Conservation (phyloP, 345 rosid genomes). For the Camelina laxa region DNA sequence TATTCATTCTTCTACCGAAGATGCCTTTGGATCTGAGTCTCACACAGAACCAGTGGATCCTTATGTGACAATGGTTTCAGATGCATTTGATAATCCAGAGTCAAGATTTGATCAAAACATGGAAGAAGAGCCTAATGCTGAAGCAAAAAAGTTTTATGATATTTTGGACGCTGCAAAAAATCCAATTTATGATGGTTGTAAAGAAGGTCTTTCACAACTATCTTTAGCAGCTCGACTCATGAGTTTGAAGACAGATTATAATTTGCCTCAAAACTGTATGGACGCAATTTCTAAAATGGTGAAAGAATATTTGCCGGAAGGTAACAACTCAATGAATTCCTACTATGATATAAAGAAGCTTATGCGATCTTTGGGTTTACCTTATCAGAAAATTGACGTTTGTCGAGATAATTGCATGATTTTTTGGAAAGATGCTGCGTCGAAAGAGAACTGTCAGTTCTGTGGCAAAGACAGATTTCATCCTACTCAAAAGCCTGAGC, state of each 20-base stretch:
- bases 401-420: slow-evolving; percentile 1
- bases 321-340: neutral
- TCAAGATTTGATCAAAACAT: neutral
- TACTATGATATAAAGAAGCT: neutral
- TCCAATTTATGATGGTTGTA: neutral
- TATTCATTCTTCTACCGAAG: neutral
- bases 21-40: neutral
- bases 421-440: neutral
- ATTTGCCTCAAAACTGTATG: neutral
- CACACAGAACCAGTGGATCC: neutral
- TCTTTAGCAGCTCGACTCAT: slow-evolving; percentile 9
- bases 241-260: neutral
- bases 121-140: neutral
- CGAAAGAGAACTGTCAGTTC: neutral
- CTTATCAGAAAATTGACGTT: neutral
- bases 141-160: neutral
- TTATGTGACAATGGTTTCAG: neutral
- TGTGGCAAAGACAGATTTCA: neutral
- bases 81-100: slow-evolving; percentile 4
- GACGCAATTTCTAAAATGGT: neutral
- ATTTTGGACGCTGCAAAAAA: neutral
- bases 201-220: neutral
- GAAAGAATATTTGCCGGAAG: neutral
- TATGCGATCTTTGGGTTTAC: neutral
- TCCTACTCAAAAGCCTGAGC: neutral